Conservation (phyloP, 2,329 filamentous ascomycete genomes). For the Falciphora oryzae region DNA sequence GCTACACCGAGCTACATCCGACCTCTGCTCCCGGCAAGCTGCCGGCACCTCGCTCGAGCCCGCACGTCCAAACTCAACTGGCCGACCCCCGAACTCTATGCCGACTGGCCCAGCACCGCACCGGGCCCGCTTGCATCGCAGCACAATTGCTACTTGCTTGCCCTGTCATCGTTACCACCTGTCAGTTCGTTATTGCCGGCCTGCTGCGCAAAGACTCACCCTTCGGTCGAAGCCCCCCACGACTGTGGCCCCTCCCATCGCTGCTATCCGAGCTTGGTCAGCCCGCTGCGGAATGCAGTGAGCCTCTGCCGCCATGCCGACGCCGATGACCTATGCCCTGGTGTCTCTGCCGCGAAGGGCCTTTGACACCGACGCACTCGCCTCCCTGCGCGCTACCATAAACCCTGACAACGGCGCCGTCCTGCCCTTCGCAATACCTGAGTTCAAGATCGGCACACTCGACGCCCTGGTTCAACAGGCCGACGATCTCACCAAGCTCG, state of each 20-base stretch:
- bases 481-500: constrained; percentile 88
- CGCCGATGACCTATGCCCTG: constrained; percentile 66
- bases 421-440: constrained; percentile 73
- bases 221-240: background rate
- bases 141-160: background rate
- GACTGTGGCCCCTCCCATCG: background rate
- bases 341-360: constrained; percentile 87
- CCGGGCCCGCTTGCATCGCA: background rate
- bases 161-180: background rate
- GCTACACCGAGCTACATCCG: background rate
- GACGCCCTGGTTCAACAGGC: constrained; percentile 95
- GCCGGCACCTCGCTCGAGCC: background rate
- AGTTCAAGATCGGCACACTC: constrained; percentile 96
- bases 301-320: constrained; percentile 31
- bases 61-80: background rate
- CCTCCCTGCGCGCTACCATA: constrained; percentile 67
- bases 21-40: background rate
- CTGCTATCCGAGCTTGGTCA: background rate
- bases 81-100: background rate
- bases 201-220: background rate
- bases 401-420: constrained; percentile 70
- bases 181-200: constrained; percentile 6
- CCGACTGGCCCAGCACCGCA: background rate
- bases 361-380: constrained; percentile 76
- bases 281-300: constrained; percentile 16